phyloP scores from a whole-genome alignment of 2,329 filamentous ascomycete genomes.

The Xylariaceae sp. region DNA sequence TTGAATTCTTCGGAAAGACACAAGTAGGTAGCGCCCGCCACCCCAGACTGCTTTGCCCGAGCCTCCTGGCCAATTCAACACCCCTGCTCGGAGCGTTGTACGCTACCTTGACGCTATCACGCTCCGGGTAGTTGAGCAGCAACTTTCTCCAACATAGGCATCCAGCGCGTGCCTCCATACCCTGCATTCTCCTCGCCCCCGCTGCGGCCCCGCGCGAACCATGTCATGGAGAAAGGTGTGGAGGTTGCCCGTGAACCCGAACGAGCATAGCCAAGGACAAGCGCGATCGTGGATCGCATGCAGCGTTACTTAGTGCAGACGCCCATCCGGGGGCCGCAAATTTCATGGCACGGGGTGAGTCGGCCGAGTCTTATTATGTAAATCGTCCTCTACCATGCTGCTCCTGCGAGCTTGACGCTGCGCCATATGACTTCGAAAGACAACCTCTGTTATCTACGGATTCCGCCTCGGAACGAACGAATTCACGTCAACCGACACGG shows the following conservation, averaged over 20 bases:
- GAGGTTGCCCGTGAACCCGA: conserved; percentile 23
- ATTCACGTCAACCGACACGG: conserved; percentile 1
- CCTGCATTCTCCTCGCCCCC: conserved; percentile 2
- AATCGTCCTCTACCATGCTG: conserved; percentile 11
- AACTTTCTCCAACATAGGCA: conserved; percentile 16
- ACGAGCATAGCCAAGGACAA: conserved; percentile 16
- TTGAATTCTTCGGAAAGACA: too few relatives aligned
- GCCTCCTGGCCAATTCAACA: conserved; percentile 21
- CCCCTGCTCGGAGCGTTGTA: conserved; percentile 23
- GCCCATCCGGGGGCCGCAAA: conserved; percentile 16
- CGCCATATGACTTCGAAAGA: background rate
- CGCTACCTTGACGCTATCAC: background rate
- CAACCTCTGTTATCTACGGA: background rate
- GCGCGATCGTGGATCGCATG: conserved; percentile 15
- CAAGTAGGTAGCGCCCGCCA: background rate
- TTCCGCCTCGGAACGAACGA: background rate
- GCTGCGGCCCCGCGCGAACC: conserved; percentile 26
- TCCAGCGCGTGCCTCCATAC: conserved; percentile 12
- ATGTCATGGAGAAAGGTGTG: conserved; percentile 5
- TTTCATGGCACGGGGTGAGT: conserved; percentile 15
- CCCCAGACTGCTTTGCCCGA: background rate
- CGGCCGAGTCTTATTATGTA: conserved; percentile 17
- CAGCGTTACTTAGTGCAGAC: conserved; percentile 1
- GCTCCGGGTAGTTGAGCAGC: background rate
- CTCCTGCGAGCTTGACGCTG: conserved; percentile 9